Conservation (phyloP, 1,284 basidiomycete genomes). For the Pseudozyma sp. region DNA sequence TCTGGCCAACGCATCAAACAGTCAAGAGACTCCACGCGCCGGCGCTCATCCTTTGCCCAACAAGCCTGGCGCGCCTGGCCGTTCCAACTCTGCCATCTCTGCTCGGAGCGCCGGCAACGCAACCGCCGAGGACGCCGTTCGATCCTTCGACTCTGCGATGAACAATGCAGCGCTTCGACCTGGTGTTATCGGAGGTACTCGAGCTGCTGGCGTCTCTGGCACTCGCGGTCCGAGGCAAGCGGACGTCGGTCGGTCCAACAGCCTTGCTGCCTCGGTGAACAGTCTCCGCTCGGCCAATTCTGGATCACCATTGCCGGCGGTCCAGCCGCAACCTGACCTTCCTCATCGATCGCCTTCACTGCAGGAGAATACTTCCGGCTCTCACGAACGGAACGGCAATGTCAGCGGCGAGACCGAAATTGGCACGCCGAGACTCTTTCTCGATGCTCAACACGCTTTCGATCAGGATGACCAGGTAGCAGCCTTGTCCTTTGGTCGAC, state of each 20-base stretch:
- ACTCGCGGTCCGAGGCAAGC: slow-evolving; percentile 9
- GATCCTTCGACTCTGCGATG: slow-evolving; percentile 35
- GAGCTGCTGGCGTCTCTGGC: slow-evolving; percentile 2
- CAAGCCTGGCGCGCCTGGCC: slow-evolving; percentile 29
- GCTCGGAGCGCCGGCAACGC: slow-evolving; percentile 15
- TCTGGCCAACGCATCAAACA: slow-evolving; percentile 10
- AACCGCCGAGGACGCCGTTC: slow-evolving; percentile 19
- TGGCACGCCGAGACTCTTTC: slow-evolving; percentile 41
- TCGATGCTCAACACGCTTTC: slow-evolving; percentile 43
- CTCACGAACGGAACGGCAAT: slow-evolving; percentile 20
- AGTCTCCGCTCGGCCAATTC: slow-evolving; percentile 47
- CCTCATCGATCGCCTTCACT: slow-evolving; percentile 30
- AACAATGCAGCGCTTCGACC: slow-evolving; percentile 13
- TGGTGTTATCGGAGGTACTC: slow-evolving; percentile 29
- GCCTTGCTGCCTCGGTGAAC: slow-evolving; percentile 34
- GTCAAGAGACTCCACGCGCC: slow-evolving; percentile 17
- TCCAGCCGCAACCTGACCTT: slow-evolving; percentile 9
- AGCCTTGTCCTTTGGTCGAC: slow-evolving; percentile 13
- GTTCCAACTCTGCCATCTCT: slow-evolving; percentile 34
- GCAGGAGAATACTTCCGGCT: slow-evolving; percentile 6
- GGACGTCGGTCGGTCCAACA: slow-evolving; percentile 43
- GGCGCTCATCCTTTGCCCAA: slow-evolving; percentile 42
- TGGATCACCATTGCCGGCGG: slow-evolving; percentile 24
- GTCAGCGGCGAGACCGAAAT: slow-evolving; percentile 31
- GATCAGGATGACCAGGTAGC: slow-evolving; percentile 12